Conservation (phyloP, 768 basidiomycete species). For the Lactarius trivialis region DNA sequence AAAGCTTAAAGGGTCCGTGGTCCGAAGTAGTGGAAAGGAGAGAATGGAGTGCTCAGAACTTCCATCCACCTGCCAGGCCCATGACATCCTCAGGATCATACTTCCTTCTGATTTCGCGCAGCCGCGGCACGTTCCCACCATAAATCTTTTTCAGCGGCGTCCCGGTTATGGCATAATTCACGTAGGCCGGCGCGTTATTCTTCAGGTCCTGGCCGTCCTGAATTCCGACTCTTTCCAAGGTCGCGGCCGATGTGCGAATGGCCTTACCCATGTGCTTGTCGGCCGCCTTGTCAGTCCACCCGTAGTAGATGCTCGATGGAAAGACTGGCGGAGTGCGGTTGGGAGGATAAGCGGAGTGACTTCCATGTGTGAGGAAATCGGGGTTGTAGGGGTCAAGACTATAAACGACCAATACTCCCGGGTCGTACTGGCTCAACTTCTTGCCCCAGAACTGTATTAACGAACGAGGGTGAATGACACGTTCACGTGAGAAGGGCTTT, state of each 20-base stretch:
- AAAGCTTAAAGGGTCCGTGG: too few relatives aligned
- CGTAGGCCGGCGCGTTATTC: neutral
- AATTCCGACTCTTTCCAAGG: neutral
- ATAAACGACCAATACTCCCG: neutral
- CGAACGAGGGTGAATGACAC: neutral
- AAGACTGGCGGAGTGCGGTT: neutral
- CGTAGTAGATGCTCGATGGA: neutral
- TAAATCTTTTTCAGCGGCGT: slow-evolving; percentile 5
- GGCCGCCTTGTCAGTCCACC: neutral
- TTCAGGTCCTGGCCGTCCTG: slow-evolving; percentile 4
- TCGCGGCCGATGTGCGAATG: neutral
- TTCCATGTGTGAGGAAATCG: slow-evolving; percentile 5
- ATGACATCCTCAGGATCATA: slow-evolving; percentile 7
- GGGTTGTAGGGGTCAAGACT: slow-evolving; percentile 3
- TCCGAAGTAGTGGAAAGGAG: neutral
- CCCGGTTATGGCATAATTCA: slow-evolving; percentile 8
- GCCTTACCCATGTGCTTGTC: slow-evolving; percentile 1
- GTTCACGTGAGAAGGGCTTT: neutral
- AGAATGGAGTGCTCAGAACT: neutral
- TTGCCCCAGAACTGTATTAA: slow-evolving; percentile 1
- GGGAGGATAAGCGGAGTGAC: slow-evolving; percentile 5
- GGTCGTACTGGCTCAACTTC: neutral
- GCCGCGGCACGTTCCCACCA: neutral
- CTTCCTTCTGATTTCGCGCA: slow-evolving; percentile 5
- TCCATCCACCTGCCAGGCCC: slow-evolving; percentile 12